phyloP scores from a whole-genome alignment of 805 yeast species.

The Scheffersomyces spartinae region DNA sequence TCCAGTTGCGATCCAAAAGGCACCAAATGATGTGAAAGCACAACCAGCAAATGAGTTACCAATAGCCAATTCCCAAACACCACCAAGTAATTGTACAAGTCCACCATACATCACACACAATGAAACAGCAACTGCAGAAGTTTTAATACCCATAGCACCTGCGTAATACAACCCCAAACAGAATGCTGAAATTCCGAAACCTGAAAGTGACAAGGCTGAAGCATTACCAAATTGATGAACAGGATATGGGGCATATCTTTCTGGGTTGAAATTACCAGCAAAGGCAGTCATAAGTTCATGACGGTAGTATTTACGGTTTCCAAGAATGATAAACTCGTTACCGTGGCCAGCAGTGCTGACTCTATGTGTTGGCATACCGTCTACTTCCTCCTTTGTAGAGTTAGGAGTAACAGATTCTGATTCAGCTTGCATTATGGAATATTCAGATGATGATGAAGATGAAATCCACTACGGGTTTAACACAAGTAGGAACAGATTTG shows the following conservation, averaged over 20 bases:
- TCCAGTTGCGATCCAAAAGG: slow-evolving; percentile 58
- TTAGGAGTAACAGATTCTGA: too few species aligned
- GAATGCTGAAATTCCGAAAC: slow-evolving; percentile 54
- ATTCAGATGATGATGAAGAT: too few species aligned
- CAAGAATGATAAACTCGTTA: slow-evolving; percentile 21
- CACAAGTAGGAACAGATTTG: too few species aligned
- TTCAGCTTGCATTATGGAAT: too few species aligned
- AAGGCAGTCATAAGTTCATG: slow-evolving; percentile 26
- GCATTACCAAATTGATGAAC: slow-evolving; percentile 52
- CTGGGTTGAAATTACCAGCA: slow-evolving; percentile 25
- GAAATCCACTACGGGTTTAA: too few species aligned
- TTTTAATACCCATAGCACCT: slow-evolving; percentile 38
- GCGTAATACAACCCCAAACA: slow-evolving; percentile 45
- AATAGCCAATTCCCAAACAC: slow-evolving; percentile 52
- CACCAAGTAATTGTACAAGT: slow-evolving; percentile 45
- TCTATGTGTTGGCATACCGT: slow-evolving; percentile 10
- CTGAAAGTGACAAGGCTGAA: slow-evolving; percentile 52
- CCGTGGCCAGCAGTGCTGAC: slow-evolving; percentile 20
- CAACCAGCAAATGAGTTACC: slow-evolving; percentile 62
- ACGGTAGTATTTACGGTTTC: slow-evolving; percentile 17
- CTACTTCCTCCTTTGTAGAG: too few species aligned
- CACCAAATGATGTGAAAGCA: slow-evolving; percentile 53
- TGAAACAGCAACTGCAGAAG: slow-evolving; percentile 45
- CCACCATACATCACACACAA: slow-evolving; percentile 57
- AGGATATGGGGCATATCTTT: slow-evolving; percentile 27